Percentiles rank a stretch among this genome's conserved stretches.
Conservation (phyloP, 1,139 yeast species). For the Pichia sp. region DNA sequence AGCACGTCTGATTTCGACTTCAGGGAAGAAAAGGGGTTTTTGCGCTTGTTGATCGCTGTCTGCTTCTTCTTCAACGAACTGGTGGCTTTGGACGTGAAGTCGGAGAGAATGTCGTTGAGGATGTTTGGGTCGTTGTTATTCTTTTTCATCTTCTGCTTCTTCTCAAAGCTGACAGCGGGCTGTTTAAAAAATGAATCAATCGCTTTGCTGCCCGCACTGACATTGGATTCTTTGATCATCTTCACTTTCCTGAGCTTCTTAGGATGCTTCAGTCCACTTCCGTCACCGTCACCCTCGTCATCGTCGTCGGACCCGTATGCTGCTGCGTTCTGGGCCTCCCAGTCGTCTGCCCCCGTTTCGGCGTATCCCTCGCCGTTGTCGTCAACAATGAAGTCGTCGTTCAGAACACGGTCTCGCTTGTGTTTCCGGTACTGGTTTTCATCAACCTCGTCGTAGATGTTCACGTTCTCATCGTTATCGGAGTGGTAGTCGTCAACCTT, state of each 20-base stretch:
- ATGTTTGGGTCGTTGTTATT: constrained; percentile 29
- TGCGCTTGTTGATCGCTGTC: constrained; percentile 20
- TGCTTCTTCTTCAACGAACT: constrained; percentile 21
- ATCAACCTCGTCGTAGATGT: constrained; percentile 82
- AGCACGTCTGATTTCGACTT: constrained; percentile 12
- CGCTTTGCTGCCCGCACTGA: constrained; percentile 48
- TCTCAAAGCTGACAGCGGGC: constrained; percentile 18
- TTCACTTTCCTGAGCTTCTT: constrained; percentile 36
- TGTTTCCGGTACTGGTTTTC: constrained; percentile 72
- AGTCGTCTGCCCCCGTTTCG: constrained; percentile 87
- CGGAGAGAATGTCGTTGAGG: constrained; percentile 47
- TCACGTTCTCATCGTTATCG: constrained; percentile 40
- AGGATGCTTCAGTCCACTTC: constrained; percentile 35
- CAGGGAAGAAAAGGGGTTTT: constrained; percentile 29
- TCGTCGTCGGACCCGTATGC: constrained; percentile 31
- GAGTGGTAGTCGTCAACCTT: constrained; percentile 30
- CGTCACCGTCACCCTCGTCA: constrained; percentile 2
- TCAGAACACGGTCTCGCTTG: constrained; percentile 73
- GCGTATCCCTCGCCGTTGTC: constrained; percentile 89
- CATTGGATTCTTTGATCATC: constrained; percentile 38
- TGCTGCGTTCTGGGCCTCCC: constrained; percentile 56
- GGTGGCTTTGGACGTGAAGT: constrained; percentile 34
- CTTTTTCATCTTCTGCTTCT: constrained; percentile 24
- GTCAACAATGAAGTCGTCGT: constrained; percentile 91
- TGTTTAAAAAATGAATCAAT: constrained; percentile 52